Conservation (phyloP, 495 filamentous ascomycete species). For the Penicillium paradoxum region DNA sequence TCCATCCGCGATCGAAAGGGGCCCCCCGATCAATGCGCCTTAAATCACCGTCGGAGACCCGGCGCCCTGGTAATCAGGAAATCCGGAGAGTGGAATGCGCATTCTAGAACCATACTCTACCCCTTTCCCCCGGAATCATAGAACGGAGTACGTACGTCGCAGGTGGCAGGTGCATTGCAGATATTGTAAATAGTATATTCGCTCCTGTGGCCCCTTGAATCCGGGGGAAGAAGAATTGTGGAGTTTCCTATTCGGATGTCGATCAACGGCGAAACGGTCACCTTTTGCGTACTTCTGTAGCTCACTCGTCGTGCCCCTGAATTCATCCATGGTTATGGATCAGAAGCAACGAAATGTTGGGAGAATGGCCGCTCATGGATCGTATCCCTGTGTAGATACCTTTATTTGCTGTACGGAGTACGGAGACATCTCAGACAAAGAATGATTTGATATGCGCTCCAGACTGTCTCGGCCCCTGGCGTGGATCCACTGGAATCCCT, state of each 20-base stretch:
- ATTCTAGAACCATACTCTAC: neutral
- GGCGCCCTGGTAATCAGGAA: constrained; percentile 3
- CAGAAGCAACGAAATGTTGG: neutral
- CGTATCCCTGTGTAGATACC: neutral
- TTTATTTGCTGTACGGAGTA: too few species aligned
- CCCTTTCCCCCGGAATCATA: neutral
- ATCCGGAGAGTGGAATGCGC: constrained; percentile 2
- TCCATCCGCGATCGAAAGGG: neutral
- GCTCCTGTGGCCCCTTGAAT: constrained; percentile 2
- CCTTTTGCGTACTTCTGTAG: constrained; percentile 3
- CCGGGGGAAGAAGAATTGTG: constrained; percentile 9
- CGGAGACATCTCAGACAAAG: neutral
- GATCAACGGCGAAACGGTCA: neutral
- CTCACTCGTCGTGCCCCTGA: too few species aligned
- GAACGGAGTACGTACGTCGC: neutral
- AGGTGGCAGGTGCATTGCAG: constrained; percentile 4
- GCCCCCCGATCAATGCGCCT: neutral
- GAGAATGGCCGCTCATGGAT: neutral
- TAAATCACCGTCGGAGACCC: neutral
- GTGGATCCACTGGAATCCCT: neutral
- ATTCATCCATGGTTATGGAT: neutral
- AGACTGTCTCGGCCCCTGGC: constrained; percentile 10
- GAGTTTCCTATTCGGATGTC: constrained; percentile 1
- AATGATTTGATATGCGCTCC: constrained; percentile 1
- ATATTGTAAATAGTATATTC: constrained; percentile 2